phyloP scores from a whole-genome alignment of 2,329 filamentous ascomycete genomes.

The Bipolaris zeicola region DNA sequence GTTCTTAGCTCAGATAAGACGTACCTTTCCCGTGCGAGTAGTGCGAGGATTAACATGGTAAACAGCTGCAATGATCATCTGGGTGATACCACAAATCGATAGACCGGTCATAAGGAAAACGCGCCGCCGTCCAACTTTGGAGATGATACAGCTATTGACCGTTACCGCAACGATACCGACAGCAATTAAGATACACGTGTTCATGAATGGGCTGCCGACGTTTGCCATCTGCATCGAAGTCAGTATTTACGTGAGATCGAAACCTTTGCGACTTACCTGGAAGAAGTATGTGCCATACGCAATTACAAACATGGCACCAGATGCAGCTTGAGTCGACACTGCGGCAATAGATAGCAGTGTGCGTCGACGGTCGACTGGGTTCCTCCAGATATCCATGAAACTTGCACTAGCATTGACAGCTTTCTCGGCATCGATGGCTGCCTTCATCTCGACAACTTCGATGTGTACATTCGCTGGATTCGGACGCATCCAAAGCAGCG shows the following conservation, averaged over 20 bases:
- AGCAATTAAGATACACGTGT: conserved; percentile 61
- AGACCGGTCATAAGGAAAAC: conserved; percentile 60
- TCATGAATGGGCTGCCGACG: conserved; percentile 57
- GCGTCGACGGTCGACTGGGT: conserved; percentile 59
- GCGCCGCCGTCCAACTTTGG: conserved; percentile 59
- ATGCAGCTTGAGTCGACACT: conserved; percentile 59
- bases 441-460: conserved; percentile 36
- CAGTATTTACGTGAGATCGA: neutral
- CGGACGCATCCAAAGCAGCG: conserved; percentile 39
- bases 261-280: conserved; percentile 5
- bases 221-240: conserved; percentile 30
- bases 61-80: conserved; percentile 60
- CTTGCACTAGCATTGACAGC: conserved; percentile 59
- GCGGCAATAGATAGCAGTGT: conserved; percentile 57
- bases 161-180: conserved; percentile 61
- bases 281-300: conserved; percentile 46
- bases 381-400: conserved; percentile 57
- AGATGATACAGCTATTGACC: conserved; percentile 60
- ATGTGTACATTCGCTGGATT: conserved; percentile 22
- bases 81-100: conserved; percentile 60
- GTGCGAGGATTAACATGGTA: conserved; percentile 56
- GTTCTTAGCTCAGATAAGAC: neutral
- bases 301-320: conserved; percentile 58
- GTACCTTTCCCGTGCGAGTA: conserved; percentile 49
- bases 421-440: conserved; percentile 38